phyloP scores from a whole-genome alignment of 169 alveolate species.

The Theileria parva region DNA sequence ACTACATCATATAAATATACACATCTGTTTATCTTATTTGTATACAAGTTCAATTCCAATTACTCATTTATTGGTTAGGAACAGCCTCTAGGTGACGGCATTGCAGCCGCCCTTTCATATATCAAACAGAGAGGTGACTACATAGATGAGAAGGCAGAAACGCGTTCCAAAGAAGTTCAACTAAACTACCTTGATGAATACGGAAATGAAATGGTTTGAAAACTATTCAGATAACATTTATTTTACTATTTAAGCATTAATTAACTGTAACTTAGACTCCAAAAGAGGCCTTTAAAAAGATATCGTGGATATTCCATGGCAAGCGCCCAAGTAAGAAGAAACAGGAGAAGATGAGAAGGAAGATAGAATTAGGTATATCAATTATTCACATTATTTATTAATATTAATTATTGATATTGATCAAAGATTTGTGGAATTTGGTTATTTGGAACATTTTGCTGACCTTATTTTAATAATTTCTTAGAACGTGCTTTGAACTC shows the following conservation, averaged over 20 bases:
- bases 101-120: conserved; percentile 72
- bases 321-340: conserved; percentile 76
- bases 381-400: background rate
- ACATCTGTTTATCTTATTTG: no score
- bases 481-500: conserved; percentile 53
- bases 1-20: background rate
- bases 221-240: background rate
- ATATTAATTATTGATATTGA: background rate
- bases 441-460: background rate
- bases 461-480: background rate
- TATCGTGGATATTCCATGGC: conserved; percentile 78
- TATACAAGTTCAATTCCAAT: background rate
- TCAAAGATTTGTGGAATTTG: background rate
- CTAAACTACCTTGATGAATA: conserved; percentile 69
- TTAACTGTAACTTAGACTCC: conserved; percentile 61
- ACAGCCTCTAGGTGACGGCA: conserved; percentile 68
- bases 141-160: conserved; percentile 60
- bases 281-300: conserved; percentile 73
- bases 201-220: conserved; percentile 67
- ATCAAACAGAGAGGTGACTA: conserved; percentile 75
- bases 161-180: conserved; percentile 56
- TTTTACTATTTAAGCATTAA: background rate
- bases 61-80: conserved; percentile 35
- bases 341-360: conserved; percentile 67
- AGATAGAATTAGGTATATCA: conserved; percentile 70